These are phyloP conservation scores for Colletotrichum somersetense DNA, from an alignment of 2,329 filamentous ascomycete species.

Conservation along the genomic window DNA sequence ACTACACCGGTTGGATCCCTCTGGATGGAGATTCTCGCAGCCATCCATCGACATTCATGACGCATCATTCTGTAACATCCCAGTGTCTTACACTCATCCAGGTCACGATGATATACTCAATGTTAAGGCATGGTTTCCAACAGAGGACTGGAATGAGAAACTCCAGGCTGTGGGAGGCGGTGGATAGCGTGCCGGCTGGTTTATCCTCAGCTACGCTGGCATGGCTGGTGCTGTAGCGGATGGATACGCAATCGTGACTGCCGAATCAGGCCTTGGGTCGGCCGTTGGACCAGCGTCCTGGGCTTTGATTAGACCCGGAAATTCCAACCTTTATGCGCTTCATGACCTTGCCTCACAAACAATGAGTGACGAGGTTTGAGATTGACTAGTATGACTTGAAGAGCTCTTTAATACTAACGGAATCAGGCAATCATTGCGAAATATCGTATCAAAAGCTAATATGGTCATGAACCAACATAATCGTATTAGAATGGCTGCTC, in stretches of 20 bases:
- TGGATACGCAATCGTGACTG: conserved; percentile 43
- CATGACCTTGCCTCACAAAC: conserved; percentile 18
- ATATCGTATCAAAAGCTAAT: conserved; percentile 60
- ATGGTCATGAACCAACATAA: conserved; percentile 55
- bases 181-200: conserved; percentile 42
- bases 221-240: conserved; percentile 43
- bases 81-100: conserved; percentile 46
- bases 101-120: conserved; percentile 43
- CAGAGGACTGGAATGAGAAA: conserved; percentile 47
- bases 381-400: too few species aligned
- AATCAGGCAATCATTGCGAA: conserved; percentile 59
- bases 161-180: conserved; percentile 49
- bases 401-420: background rate
- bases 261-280: conserved; percentile 41
- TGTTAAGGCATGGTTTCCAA: conserved; percentile 46
- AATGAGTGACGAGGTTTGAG: conserved; percentile 17
- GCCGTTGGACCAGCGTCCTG: conserved; percentile 28
- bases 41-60: conserved; percentile 10
- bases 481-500: conserved; percentile 70
- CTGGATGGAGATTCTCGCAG: conserved; percentile 19
- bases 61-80: conserved; percentile 47
- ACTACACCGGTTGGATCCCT: conserved; percentile 17
- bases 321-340: conserved; percentile 16
- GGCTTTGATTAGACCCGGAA: conserved; percentile 41
- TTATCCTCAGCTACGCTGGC: conserved; percentile 33